Percentiles rank a stretch among this genome's conserved stretches.
These are phyloP conservation scores for Boletus smithii DNA, from an alignment of 1,284 basidiomycete species.

Conservation along the genomic window DNA sequence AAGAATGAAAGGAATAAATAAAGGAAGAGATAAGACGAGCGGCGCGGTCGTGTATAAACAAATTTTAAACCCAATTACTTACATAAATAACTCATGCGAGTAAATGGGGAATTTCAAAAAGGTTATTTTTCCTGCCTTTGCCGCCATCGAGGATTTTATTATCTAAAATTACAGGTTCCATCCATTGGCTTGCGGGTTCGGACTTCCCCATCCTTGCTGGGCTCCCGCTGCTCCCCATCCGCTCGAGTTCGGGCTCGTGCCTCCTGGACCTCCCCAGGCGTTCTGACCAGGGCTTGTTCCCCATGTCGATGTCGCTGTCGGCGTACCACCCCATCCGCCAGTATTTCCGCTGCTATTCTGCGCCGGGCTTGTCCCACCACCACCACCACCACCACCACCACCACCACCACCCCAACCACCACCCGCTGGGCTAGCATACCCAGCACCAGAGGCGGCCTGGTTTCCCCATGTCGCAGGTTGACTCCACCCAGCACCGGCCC, in stretches of 20 bases:
- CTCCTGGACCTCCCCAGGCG: slow-evolving; percentile 30
- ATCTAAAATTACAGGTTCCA: slow-evolving; percentile 45
- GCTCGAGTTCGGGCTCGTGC: slow-evolving; percentile 33
- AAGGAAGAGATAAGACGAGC: no score
- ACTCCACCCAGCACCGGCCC: slow-evolving; percentile 26
- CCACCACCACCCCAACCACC: slow-evolving; percentile 40
- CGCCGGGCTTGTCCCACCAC: slow-evolving; percentile 30
- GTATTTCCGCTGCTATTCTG: slow-evolving; percentile 27
- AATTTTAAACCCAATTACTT: no score
- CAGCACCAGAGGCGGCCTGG: slow-evolving; percentile 28
- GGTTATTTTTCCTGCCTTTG: no score
- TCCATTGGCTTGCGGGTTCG: slow-evolving; percentile 48
- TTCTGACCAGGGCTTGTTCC: slow-evolving; percentile 40
- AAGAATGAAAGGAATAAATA: no score
- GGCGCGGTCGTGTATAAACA: no score
- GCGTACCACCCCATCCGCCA: slow-evolving; percentile 25
- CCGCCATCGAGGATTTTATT: no score
- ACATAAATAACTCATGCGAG: no score
- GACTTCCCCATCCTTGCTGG: slow-evolving; percentile 41
- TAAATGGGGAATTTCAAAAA: no score
- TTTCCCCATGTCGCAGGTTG: slow-evolving; percentile 21
- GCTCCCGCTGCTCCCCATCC: slow-evolving; percentile 34
- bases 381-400: slow-evolving; percentile 14
- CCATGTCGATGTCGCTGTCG: slow-evolving; percentile 29
- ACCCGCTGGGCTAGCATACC: slow-evolving; percentile 34